A percentile compares a stretch with the other conserved stretches of the same genome.
These are phyloP conservation scores for Diatrype stigma DNA, from an alignment of 2,329 filamentous ascomycete genomes.

Conservation along the genomic window DNA sequence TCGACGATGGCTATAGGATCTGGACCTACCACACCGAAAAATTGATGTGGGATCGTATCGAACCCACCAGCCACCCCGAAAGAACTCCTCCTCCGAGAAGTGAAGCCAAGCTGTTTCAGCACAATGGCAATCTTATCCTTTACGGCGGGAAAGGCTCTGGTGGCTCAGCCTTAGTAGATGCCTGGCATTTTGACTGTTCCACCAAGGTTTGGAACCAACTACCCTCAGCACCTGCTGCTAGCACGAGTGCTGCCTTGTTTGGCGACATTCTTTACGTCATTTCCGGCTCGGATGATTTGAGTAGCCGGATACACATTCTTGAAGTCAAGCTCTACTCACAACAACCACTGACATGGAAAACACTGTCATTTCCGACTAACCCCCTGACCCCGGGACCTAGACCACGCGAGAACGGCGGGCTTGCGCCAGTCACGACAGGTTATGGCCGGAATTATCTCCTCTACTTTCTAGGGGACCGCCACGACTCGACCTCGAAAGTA, in stretches of 20 bases:
- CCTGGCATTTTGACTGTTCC: constrained; percentile 47
- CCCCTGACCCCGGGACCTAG: constrained; percentile 36
- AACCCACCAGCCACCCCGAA: constrained; percentile 27
- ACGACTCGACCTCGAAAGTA: constrained; percentile 10
- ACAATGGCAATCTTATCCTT: constrained; percentile 44
- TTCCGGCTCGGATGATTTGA: constrained; percentile 29
- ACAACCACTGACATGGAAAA: constrained; percentile 34
- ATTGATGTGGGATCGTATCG: constrained; percentile 30
- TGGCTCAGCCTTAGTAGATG: constrained; percentile 34
- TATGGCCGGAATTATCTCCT: constrained; percentile 49
- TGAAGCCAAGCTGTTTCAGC: constrained; percentile 32
- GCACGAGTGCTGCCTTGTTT: constrained; percentile 38
- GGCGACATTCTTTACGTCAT: constrained; percentile 44
- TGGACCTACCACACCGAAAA: constrained; percentile 36
- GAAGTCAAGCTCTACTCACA: constrained; percentile 26
- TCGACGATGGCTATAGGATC: constrained; percentile 29
- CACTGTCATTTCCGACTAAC: constrained; percentile 31
- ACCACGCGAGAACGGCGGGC: constrained; percentile 36
- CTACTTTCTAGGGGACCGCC: constrained; percentile 41
- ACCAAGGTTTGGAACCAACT: constrained; percentile 46
- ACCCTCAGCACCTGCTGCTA: constrained; percentile 36
- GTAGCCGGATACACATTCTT: constrained; percentile 32
- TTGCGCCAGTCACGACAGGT: constrained; percentile 45
- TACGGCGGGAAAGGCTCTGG: constrained; percentile 38
- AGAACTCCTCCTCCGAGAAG: constrained; percentile 25